These are phyloP conservation scores for Lactuca saligna DNA, from an alignment of 129 eudicot species.

Conservation along the genomic window DNA sequence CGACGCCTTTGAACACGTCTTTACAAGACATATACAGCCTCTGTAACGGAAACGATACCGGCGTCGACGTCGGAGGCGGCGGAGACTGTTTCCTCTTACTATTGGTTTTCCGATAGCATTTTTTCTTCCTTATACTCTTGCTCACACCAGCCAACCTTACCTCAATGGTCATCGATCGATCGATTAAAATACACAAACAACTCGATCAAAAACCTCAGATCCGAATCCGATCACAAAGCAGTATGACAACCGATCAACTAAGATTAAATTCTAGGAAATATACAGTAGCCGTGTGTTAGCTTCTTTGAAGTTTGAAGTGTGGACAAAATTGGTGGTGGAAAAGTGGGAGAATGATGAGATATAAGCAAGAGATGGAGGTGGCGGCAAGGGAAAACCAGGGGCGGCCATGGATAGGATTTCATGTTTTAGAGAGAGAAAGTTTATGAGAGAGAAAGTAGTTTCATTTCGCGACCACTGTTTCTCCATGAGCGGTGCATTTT, in stretches of 20 bases:
- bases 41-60: constrained; percentile 45
- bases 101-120: constrained; percentile 23
- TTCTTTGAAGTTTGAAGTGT: constrained; percentile 3
- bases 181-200: neutral
- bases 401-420: constrained; percentile 33
- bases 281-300: neutral
- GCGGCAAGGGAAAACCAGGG: constrained; percentile 38
- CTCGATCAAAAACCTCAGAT: constrained; percentile 15
- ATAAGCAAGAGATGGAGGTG: constrained; percentile 25
- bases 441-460: constrained; percentile 25
- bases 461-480: constrained; percentile 39
- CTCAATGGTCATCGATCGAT: constrained; percentile 40
- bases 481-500: constrained; percentile 12
- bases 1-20: constrained; percentile 58
- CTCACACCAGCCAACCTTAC: constrained; percentile 31
- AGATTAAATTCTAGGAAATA: neutral
- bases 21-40: constrained; percentile 44
- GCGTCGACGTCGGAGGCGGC: constrained; percentile 9
- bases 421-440: constrained; percentile 24
- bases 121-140: constrained; percentile 54
- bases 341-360: constrained; percentile 3
- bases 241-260: neutral
- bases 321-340: constrained; percentile 21
- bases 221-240: constrained; percentile 11
- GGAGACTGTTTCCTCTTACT: constrained; percentile 21